These are phyloP conservation scores for Aureobasidium sp. DNA, from an alignment of 2,329 filamentous ascomycete genomes.

Conservation along the genomic window DNA sequence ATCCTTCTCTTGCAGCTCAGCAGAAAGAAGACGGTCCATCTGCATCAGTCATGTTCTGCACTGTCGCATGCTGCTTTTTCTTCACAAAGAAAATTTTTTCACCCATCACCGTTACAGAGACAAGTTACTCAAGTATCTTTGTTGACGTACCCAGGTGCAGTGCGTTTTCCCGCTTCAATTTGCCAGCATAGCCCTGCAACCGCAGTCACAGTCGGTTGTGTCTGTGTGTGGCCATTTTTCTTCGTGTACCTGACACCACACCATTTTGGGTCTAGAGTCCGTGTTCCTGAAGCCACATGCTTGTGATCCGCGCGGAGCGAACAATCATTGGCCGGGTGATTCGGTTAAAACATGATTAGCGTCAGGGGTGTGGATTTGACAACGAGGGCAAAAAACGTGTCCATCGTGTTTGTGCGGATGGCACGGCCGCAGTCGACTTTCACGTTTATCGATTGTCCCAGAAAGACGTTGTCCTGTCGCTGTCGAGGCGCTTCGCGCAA, in stretches of 20 bases:
- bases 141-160: neutral
- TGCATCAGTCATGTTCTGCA: slow-evolving; percentile 12
- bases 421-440: slow-evolving; percentile 5
- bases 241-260: slow-evolving; percentile 7
- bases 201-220: neutral
- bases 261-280: neutral
- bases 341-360: slow-evolving; percentile 6
- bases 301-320: neutral
- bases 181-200: slow-evolving; percentile 5
- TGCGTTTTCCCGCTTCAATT: neutral
- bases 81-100: slow-evolving; percentile 5
- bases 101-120: neutral
- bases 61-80: neutral
- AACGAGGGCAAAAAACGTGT: slow-evolving; percentile 12
- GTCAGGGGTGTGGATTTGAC: slow-evolving; percentile 14
- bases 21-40: slow-evolving; percentile 7
- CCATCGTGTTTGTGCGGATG: neutral
- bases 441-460: slow-evolving; percentile 15
- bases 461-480: slow-evolving; percentile 6
- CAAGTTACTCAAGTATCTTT: neutral
- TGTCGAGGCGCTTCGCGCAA: slow-evolving; percentile 6
- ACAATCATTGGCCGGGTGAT: neutral
- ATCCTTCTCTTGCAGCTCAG: slow-evolving; percentile 13
- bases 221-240: slow-evolving; percentile 8
- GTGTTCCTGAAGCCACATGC: slow-evolving; percentile 3